Conservation (phyloP, 371 early-diverging fungal species). For the Syncephalastrum racemosum region DNA sequence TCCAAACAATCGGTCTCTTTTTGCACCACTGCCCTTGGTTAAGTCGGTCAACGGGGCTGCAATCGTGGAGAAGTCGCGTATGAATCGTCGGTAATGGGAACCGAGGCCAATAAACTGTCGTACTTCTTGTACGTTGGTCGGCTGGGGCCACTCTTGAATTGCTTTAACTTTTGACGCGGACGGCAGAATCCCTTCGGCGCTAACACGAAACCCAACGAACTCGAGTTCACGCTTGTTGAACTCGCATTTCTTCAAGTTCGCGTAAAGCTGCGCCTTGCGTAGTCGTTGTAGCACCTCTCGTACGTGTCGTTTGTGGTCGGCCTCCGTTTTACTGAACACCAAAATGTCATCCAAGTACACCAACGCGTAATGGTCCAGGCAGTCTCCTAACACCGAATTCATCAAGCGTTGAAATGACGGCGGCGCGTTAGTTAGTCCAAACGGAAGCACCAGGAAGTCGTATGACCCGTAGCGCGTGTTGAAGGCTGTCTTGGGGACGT, state of each 20-base stretch:
- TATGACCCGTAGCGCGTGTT: conserved; percentile 36
- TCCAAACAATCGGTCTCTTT: too few relatives aligned
- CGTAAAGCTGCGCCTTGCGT: conserved; percentile 25
- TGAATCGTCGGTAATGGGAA: conserved; percentile 34
- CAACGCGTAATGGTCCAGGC: conserved; percentile 42
- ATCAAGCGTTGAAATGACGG: conserved; percentile 44
- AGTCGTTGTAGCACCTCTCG: conserved; percentile 33
- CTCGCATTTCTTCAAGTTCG: too few relatives aligned
- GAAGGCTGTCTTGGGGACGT: conserved; percentile 26
- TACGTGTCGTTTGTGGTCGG: conserved; percentile 46
- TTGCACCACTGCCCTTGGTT: too few relatives aligned
- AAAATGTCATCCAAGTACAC: conserved; percentile 58
- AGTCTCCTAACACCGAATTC: conserved; percentile 45
- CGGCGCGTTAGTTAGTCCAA: conserved; percentile 49
- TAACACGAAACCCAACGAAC: too few relatives aligned
- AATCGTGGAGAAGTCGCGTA: conserved; percentile 26
- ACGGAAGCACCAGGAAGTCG: conserved; percentile 52
- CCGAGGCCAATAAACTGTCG: conserved; percentile 32
- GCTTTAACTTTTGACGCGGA: too few relatives aligned
- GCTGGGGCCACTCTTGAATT: too few relatives aligned
- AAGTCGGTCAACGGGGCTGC: conserved; percentile 40
- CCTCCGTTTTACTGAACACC: conserved; percentile 28
- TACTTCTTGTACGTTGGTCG: too few relatives aligned
- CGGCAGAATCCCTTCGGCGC: too few relatives aligned
- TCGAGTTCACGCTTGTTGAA: too few relatives aligned